Base-by-base conservation (phyloP, 495 filamentous ascomycete genomes). In the Oidiodendron maius region DNA sequence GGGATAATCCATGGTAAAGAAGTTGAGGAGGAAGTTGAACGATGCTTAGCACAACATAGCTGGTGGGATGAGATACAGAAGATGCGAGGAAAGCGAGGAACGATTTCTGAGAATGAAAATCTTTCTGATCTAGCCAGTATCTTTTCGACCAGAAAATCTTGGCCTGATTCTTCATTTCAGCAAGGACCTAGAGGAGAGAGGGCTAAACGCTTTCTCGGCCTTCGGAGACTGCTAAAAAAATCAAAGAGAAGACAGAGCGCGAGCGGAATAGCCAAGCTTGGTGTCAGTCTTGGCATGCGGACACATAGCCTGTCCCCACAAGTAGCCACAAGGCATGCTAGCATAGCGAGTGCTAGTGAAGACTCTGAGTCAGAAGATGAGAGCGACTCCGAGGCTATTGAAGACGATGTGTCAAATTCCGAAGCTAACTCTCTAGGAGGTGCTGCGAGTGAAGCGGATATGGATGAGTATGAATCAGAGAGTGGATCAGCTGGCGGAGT, bases 21-120 rank as follows among this genome's bases (percentile, higher is more conserved):
- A 20, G 61, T 64, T 6, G 76, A 80, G 34, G 67, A 71, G 1
- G 67, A 71, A 16, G 79, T 89, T 18, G 70, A 84, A 32, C 68
- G 74, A 10, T 70, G 75, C 35, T 61, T 93, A 36, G 74, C 76
- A 47, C 74, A 81, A 13, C 81, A 93, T 56, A 81, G 81, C 30
- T 94, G 89, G 89, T 94, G 89, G 89, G 75, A 83, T 49, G 84
- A 88, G 32, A 65, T 91, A n/a, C 74, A 80, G 51, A 71, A 62
- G 48, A 66, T 80, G 28, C 74, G 86, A 39, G 73, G 72, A 24
- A 64, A 65, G 15, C 35, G 55, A 17, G 58, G 52, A 8, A 24
- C 54, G 28, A 46, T 50, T 6, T 55, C 63, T 6, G 55, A 53
- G 8, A 51, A 57, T 18, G 62, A 59, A 16, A 56, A 61, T 18